Conservation (phyloP, 441 rosid species). For the Erodium texanum region DNA sequence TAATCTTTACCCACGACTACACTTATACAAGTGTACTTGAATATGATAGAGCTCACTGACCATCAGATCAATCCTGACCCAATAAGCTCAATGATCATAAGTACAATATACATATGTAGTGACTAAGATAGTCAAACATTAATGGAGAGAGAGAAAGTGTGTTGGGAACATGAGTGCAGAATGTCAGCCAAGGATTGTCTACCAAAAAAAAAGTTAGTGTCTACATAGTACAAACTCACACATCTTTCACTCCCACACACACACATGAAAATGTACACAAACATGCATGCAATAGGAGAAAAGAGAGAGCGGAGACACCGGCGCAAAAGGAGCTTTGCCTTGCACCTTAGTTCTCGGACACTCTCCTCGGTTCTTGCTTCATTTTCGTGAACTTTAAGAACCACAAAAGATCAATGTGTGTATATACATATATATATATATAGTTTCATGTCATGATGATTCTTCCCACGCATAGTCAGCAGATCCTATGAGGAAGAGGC, state of each 20-base stretch:
- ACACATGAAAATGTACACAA: too few species aligned
- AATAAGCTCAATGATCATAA: too few species aligned
- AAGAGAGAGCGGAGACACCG: conserved; percentile 50
- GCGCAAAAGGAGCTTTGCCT: conserved; percentile 45
- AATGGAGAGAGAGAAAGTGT: not conserved
- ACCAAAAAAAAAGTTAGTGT: too few species aligned
- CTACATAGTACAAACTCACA: too few species aligned
- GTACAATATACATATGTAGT: not conserved
- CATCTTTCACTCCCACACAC: too few species aligned
- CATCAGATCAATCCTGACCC: too few species aligned
- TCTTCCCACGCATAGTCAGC: not conserved
- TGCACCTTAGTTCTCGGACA: conserved; percentile 38
- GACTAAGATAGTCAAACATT: not conserved
- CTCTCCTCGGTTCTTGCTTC: conserved; percentile 44
- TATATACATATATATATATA: too few species aligned
- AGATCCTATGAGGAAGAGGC: not conserved
- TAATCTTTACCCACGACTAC: too few species aligned
- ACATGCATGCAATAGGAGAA: too few species aligned
- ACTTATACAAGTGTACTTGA: too few species aligned
- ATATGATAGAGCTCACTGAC: too few species aligned
- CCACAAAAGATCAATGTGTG: too few species aligned
- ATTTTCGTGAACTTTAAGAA: not conserved
- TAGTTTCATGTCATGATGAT: not conserved
- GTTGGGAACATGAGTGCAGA: conserved; percentile 45
- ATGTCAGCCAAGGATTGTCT: conserved; percentile 49